Conservation (phyloP, 176 grass and related monocot genomes). For the Oryza officinalis region DNA sequence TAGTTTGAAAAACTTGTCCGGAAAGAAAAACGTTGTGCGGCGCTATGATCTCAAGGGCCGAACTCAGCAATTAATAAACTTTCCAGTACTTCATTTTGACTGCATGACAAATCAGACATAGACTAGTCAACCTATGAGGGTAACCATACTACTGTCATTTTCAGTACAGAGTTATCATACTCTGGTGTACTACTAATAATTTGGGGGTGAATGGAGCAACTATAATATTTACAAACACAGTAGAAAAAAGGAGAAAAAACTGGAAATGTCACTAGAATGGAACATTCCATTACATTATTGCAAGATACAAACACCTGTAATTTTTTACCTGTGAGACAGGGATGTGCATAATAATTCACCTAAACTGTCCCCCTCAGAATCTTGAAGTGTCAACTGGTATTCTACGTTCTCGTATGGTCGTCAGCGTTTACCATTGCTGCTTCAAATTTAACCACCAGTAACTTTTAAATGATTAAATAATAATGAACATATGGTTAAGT, state of each 20-base stretch:
- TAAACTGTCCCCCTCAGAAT: too few relatives aligned
- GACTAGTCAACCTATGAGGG: background rate
- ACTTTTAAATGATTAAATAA: too few relatives aligned
- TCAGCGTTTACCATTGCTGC: too few relatives aligned
- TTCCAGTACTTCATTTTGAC: background rate
- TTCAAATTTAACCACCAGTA: too few relatives aligned
- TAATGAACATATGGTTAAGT: too few relatives aligned
- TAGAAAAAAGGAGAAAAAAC: background rate
- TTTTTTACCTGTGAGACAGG: too few relatives aligned
- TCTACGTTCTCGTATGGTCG: too few relatives aligned
- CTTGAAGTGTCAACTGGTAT: too few relatives aligned
- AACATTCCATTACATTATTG: background rate
- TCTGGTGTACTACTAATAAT: background rate
- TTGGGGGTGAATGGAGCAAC: background rate
- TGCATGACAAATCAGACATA: background rate
- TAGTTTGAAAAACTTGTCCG: too few relatives aligned
- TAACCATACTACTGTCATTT: background rate
- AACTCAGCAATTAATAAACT: background rate
- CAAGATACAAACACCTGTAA: background rate
- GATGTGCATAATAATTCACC: too few relatives aligned
- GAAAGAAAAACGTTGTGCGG: too few relatives aligned
- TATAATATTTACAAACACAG: background rate
- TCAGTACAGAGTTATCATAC: background rate
- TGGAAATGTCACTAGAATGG: background rate
- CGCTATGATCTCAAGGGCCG: too few relatives aligned